Evolutionary conservation across 1,139 yeast genomes (phyloP).

Genomic region (Blastobotrys buckinghamii): DNA sequence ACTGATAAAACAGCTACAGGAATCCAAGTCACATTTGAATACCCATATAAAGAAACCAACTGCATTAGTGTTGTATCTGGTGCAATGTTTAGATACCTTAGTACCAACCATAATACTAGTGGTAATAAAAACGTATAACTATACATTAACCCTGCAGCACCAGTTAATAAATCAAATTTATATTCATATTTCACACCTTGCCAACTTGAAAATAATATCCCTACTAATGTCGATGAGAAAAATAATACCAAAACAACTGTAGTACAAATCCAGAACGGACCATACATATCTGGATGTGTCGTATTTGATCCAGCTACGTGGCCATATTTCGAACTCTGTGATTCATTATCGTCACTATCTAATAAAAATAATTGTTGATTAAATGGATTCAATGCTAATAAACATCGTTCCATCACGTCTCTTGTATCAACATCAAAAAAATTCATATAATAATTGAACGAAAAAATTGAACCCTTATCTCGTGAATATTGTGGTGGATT

Average conservation of each 20-base stretch:
- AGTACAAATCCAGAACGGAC: constrained; percentile 81
- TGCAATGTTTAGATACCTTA: constrained; percentile 39
- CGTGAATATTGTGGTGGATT: constrained; percentile 8
- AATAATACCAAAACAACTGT: constrained; percentile 68
- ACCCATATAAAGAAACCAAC: constrained; percentile 64
- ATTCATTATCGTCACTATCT: constrained; percentile 20
- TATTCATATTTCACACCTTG: constrained; percentile 46
- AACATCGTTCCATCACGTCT: constrained; percentile 41
- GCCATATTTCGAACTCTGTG: constrained; percentile 16
- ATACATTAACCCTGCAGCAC: constrained; percentile 61
- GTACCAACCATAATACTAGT: constrained; percentile 41
- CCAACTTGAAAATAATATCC: constrained; percentile 42
- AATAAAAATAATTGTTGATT: constrained; percentile 29
- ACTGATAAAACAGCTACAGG: constrained; percentile 62
- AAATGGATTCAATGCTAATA: constrained; percentile 34
- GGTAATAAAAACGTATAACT: constrained; percentile 71
- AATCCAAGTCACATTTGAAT: constrained; percentile 71
- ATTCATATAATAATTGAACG: constrained; percentile 50
- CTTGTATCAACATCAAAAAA: constrained; percentile 61
- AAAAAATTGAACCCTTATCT: constrained; percentile 42
- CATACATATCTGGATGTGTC: constrained; percentile 57
- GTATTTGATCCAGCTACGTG: constrained; percentile 30
- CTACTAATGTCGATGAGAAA: constrained; percentile 62
- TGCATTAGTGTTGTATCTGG: constrained; percentile 35
- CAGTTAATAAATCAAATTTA: constrained; percentile 55